Conservation (phyloP, 495 filamentous ascomycete genomes). For the Annulohypoxylon nitens region DNA sequence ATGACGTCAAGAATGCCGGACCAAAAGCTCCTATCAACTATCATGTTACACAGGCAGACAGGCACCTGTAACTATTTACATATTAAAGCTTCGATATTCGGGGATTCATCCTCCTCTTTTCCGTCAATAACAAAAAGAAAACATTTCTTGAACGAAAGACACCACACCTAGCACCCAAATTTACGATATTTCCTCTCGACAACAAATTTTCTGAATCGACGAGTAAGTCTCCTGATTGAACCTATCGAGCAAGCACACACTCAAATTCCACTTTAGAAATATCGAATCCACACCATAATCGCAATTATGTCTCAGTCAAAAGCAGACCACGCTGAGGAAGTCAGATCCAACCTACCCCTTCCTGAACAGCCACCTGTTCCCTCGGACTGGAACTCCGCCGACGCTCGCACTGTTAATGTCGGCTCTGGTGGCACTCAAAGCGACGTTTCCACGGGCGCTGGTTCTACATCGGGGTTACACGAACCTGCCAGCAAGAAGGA, state of each 20-base stretch:
- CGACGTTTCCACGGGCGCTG: conserved; percentile 67
- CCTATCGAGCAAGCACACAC: not conserved
- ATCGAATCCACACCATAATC: not conserved
- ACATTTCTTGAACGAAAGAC: not conserved
- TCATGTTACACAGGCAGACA: conserved; percentile 30
- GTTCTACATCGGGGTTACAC: conserved; percentile 66
- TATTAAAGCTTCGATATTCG: conserved; percentile 35
- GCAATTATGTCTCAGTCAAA: conserved; percentile 64
- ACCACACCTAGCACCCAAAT: not conserved
- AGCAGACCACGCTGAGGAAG: conserved; percentile 71
- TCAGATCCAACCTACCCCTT: conserved; percentile 78
- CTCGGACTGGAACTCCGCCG: conserved; percentile 80
- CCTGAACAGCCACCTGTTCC: conserved; percentile 79
- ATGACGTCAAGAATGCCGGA: conserved; percentile 44
- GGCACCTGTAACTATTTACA: not conserved
- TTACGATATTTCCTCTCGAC: not conserved
- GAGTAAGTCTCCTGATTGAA: not conserved
- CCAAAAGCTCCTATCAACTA: conserved; percentile 31
- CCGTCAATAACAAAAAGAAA: conserved; percentile 5
- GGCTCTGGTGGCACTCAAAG: conserved; percentile 68
- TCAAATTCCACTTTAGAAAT: too few species aligned
- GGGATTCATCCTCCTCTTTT: not conserved
- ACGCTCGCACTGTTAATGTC: conserved; percentile 75
- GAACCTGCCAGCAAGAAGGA: conserved; percentile 72
- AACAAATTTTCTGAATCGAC: not conserved